Conservation (phyloP, 352 stramenopile genomes). For the Globisporangium paroecandrum region DNA sequence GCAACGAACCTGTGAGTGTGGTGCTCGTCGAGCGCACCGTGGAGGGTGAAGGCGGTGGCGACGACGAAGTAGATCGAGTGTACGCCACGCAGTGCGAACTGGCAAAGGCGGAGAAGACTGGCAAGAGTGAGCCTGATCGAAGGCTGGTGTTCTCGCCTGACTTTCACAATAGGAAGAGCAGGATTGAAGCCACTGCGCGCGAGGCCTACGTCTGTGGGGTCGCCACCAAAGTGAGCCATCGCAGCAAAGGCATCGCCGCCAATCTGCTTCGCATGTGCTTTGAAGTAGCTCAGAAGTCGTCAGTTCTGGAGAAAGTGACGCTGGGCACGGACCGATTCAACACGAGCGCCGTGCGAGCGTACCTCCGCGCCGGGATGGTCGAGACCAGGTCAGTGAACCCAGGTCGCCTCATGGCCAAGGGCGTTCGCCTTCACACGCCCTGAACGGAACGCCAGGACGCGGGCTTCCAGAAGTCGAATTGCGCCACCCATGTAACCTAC, state of each 20-base stretch:
- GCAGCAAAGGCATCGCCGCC: not conserved
- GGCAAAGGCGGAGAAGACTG: not conserved
- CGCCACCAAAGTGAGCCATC: not conserved
- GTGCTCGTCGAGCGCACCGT: conserved; percentile 2
- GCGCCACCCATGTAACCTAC: not conserved
- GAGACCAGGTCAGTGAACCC: not conserved
- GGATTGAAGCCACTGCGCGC: not conserved
- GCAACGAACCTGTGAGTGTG: not conserved
- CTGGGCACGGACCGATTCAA: conserved; percentile 7
- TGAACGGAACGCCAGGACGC: not conserved
- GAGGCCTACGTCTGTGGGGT: conserved; percentile 5
- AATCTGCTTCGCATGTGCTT: not conserved
- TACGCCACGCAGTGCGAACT: conserved; percentile 1
- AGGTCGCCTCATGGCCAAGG: not conserved
- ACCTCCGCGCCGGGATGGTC: conserved; percentile 1
- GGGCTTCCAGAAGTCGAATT: not conserved
- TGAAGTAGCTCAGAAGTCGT: not conserved
- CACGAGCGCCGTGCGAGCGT: conserved; percentile 3
- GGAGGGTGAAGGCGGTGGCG: conserved; percentile 5
- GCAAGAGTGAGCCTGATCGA: not conserved
- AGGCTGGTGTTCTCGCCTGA: not conserved
- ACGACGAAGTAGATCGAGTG: not conserved
- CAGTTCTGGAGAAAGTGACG: not conserved
- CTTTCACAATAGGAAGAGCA: not conserved
- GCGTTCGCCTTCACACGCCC: not conserved